Base-by-base conservation (phyloP, 208 protist genomes). In the Leptomonas seymouri region DNA sequence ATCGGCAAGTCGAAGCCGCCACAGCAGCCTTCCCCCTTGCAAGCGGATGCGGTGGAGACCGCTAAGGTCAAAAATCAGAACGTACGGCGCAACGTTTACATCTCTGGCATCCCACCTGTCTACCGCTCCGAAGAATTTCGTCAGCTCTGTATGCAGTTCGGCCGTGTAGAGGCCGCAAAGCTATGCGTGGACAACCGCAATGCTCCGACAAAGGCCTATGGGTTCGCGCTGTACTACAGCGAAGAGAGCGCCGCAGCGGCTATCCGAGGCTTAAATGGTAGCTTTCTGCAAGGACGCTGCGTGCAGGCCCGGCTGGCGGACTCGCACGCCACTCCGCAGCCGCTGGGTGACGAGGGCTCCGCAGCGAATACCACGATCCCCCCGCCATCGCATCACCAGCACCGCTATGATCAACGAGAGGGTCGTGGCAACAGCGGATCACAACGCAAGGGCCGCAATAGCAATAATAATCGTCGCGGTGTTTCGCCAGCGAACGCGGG, bases 31-130 rank as follows among this genome's bases (percentile, higher is more conserved):
- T 39, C 36, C 15, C 45, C 27, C 4, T 25, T 41, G 0, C 34
- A 6, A 11, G 25, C 36, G 18, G 48, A 3, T n/a, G n/a, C n/a
- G 1, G 42, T 25, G 41, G 57, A 62, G 41, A 36, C 8, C 28
- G 25, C 36, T 1, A 64, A 71, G 6, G 25, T 18, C 5, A 64
- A 39, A 27, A 84, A 77, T 31, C 39, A 36, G 4, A 77, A 85
- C 7, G 75, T 84, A 59, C 81, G 71, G n/a, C 82, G 86, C 71
- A 93, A 93, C 61, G 87, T 93, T 59, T 93, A 93, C 71, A 76
- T 93, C 72, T 88, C 79, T 15, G 84, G 84, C 41, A 75, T 93
- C 34, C 81, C 87, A 0, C 62, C 82, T 11, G 69, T 44, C 18
- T 84, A 78, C 66, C 67, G 71, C 49, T 78, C 81, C 11, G 57